Evolutionary conservation across 768 basidiomycete species (phyloP).

Genomic region (Harrya chromipes): DNA sequence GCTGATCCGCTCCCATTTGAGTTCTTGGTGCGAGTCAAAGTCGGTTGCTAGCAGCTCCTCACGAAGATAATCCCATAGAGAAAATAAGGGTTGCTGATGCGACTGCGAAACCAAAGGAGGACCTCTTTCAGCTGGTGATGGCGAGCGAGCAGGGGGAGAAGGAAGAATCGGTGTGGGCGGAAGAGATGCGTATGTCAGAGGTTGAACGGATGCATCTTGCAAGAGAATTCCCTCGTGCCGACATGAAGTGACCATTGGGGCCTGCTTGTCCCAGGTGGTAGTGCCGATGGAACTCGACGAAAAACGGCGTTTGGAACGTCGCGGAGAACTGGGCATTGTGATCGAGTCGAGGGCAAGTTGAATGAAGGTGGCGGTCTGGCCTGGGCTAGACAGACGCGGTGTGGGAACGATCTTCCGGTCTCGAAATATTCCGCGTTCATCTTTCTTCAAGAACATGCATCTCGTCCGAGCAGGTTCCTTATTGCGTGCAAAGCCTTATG

Average conservation of each 20-base stretch:
- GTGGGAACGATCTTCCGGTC: slow-evolving; percentile 14
- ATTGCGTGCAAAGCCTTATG: slow-evolving; percentile 34
- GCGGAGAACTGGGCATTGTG: slow-evolving; percentile 32
- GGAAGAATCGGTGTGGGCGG: slow-evolving; percentile 68
- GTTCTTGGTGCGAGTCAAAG: slow-evolving; percentile 89
- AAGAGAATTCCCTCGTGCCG: slow-evolving; percentile 7
- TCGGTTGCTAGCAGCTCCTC: slow-evolving; percentile 91
- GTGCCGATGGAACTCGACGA: slow-evolving; percentile 27
- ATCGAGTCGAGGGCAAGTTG: neutral
- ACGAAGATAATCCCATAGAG: slow-evolving; percentile 88
- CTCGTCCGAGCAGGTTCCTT: slow-evolving; percentile 39
- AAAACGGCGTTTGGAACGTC: slow-evolving; percentile 33
- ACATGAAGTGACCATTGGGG: slow-evolving; percentile 11
- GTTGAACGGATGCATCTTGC: slow-evolving; percentile 23
- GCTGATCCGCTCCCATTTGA: slow-evolving; percentile 94
- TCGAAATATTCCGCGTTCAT: neutral
- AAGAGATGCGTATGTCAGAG: slow-evolving; percentile 65
- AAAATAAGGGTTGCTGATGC: slow-evolving; percentile 55
- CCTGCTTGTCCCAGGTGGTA: slow-evolving; percentile 21
- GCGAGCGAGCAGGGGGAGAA: slow-evolving; percentile 36
- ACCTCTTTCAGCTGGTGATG: slow-evolving; percentile 18
- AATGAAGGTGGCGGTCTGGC: no score
- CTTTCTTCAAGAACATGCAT: slow-evolving; percentile 14
- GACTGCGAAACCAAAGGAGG: slow-evolving; percentile 15
- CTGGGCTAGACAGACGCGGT: neutral